These are phyloP conservation scores for Penicillium sp. DNA, from an alignment of 2,329 filamentous ascomycete species.

Conservation along the genomic window DNA sequence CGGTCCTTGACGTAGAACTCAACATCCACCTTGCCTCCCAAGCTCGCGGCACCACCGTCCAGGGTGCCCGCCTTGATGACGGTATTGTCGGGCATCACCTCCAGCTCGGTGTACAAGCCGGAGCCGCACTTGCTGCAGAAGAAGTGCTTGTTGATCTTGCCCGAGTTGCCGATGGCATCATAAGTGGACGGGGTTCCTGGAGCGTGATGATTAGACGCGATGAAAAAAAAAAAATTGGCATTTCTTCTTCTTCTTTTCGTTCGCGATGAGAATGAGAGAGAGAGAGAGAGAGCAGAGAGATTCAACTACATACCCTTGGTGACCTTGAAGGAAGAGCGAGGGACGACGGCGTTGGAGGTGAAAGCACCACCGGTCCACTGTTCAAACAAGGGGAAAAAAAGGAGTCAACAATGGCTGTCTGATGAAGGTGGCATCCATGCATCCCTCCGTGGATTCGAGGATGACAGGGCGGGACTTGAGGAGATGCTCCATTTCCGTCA, in stretches of 20 bases:
- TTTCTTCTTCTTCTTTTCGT: no score
- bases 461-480: no score
- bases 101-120: conserved; percentile 48
- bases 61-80: conserved; percentile 49
- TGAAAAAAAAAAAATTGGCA: no score
- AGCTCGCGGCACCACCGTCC: conserved; percentile 44
- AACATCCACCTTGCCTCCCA: conserved; percentile 41
- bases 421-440: not conserved
- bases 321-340: conserved; percentile 43
- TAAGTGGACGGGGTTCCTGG: conserved; percentile 45
- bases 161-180: conserved; percentile 44
- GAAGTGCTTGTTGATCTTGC: conserved; percentile 52
- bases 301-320: conserved; percentile 36
- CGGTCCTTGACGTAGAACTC: conserved; percentile 52
- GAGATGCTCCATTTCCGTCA: no score
- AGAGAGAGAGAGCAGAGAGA: no score
- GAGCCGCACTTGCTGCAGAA: conserved; percentile 51
- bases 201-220: no score
- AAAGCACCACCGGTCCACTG: conserved; percentile 50
- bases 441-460: no score
- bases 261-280: no score
- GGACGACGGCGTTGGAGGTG: conserved; percentile 50
- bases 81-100: conserved; percentile 48
- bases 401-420: not conserved
- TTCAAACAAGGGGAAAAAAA: not conserved